Evolutionary conservation across 2,329 filamentous ascomycete species (phyloP).

Genomic region (Ophiostoma himal-ulmi): DNA sequence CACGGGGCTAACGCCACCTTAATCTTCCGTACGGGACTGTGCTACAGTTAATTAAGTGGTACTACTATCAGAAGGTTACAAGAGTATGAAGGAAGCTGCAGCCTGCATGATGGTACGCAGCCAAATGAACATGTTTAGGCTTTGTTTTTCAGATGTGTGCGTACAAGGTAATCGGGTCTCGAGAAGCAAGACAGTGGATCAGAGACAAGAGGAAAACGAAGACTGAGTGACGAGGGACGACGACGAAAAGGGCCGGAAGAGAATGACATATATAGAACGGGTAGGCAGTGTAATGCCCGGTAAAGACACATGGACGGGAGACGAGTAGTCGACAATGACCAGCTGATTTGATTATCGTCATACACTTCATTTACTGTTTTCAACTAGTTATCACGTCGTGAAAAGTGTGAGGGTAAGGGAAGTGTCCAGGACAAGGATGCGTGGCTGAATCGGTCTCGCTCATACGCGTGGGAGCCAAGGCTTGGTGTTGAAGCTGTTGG

Average conservation of each 20-base stretch:
- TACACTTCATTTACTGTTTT: background rate
- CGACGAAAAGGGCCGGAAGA: slow-evolving; percentile 1
- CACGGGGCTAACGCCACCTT: slow-evolving; percentile 24
- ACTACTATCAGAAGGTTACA: background rate
- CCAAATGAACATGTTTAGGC: background rate
- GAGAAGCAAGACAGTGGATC: background rate
- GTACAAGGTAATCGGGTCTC: background rate
- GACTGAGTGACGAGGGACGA: background rate
- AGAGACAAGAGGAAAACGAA: background rate
- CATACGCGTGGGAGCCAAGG: background rate
- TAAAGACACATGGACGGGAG: slow-evolving; percentile 8
- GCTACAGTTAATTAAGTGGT: background rate
- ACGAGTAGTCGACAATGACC: background rate
- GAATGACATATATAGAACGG: slow-evolving; percentile 5
- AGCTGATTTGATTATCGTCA: background rate
- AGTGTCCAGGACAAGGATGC: background rate
- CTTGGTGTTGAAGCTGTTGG: background rate
- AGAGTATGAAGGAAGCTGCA: background rate
- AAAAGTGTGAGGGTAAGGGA: background rate
- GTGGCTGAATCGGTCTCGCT: background rate
- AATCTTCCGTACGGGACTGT: slow-evolving; percentile 23
- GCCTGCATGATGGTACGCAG: background rate
- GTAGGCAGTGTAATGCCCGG: slow-evolving; percentile 8
- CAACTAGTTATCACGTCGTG: background rate
- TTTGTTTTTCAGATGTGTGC: background rate